phyloP scores from a whole-genome alignment of 2,329 filamentous ascomycete species.

The Calonectria hawksworthii region DNA sequence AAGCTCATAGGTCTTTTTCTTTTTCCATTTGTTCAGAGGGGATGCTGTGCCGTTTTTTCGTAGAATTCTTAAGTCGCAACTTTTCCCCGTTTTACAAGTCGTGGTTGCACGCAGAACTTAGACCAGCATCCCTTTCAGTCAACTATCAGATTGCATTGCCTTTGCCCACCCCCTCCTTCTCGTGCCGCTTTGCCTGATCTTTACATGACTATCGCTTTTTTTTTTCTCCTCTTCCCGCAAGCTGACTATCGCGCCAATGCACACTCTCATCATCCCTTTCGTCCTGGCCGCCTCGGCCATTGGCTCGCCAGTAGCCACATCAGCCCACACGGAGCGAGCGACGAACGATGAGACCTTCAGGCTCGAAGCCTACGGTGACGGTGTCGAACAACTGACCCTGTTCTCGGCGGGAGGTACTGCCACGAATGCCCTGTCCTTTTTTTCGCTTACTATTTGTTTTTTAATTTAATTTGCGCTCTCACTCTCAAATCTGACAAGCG shows the following conservation, averaged over 20 bases:
- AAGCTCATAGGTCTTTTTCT: neutral
- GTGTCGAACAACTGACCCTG: slow-evolving; percentile 16
- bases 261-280: neutral
- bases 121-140: neutral
- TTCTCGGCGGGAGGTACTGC: slow-evolving; percentile 23
- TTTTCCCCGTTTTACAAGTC: neutral
- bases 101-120: neutral
- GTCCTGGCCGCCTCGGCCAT: neutral
- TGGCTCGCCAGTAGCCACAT: neutral
- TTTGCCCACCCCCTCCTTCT: neutral
- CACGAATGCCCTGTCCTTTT: neutral
- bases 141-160: neutral
- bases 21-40: neutral
- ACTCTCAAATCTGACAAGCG: neutral
- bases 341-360: slow-evolving; percentile 2
- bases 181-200: neutral
- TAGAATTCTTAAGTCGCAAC: neutral
- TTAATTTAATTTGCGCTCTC: neutral
- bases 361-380: slow-evolving; percentile 23
- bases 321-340: neutral
- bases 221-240: too few species aligned
- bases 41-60: neutral
- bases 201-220: neutral
- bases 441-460: neutral
- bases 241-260: slow-evolving; percentile 14